Evolutionary conservation across 2,329 filamentous ascomycete genomes (phyloP), one percentile per base, ranked within the genome.

Genomic region (Lojkania enalia): DNA sequence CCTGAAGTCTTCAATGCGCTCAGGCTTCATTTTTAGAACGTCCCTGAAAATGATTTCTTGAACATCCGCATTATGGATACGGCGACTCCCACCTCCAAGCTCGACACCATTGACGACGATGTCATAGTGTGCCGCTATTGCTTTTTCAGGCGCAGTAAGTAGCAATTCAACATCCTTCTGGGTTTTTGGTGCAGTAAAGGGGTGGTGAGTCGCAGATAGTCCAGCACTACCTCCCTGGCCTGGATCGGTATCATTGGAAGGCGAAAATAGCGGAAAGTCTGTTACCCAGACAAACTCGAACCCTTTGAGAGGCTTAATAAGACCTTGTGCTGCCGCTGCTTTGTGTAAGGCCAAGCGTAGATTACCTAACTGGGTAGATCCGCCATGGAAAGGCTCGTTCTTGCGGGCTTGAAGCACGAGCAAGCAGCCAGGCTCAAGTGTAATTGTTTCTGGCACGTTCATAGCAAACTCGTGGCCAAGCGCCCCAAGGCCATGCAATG

Each of bases 81-180:
- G 88, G 12, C 90, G 83, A 67, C 88, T 95, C 23, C 94, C 95
- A 9, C 94, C 94, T 19, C 94, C 94, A 1, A 99, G 80, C 70
- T 99, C 94, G 4, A 96, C 83, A 3, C 94, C 94, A 65, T 99
- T 99, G 58, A 97, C 82, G 0, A 99, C 92, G 12, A 99, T 83
- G 60, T 99, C 94, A 71, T 96, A 99, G 65, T 96, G 91, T 59
- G 95, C 92, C 3, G 87, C 95, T 56, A 80, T 82, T 1, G 83
- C 90, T 35, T 78, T 71, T 1, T 90, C 76, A 0, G 94, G 92
- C 30, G 90, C 78, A 0, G 78, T 84, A 27, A 84, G 76, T 1
- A 97, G 81, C 0, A 89, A 71, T 29, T 90, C 85, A 13, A 95
- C 80, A 63, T 97, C 91, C 3, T 75, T 73, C 0, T 78, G 69